Percentiles rank a stretch among this genome's conserved stretches.
phyloP scores from a whole-genome alignment of 345 rosid genomes.

The Ceriops tagal region DNA sequence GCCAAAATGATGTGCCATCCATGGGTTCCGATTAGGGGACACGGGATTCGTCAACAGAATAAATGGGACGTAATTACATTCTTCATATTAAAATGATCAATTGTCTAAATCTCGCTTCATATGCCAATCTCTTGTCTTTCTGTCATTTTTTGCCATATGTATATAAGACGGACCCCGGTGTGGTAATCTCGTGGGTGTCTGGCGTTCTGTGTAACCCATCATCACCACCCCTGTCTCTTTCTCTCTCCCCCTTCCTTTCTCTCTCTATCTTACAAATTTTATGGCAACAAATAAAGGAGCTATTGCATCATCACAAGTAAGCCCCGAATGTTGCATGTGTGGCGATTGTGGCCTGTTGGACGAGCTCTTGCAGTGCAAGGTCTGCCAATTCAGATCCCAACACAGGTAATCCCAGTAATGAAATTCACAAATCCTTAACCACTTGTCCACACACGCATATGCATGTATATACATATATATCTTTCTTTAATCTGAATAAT shows the following conservation, averaged over 20 bases:
- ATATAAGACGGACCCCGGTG: too few species aligned
- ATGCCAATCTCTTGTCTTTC: too few species aligned
- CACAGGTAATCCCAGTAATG: constrained; percentile 42
- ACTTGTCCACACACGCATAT: background rate
- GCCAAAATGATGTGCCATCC: constrained; percentile 5
- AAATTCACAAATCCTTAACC: background rate
- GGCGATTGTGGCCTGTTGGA: constrained; percentile 58
- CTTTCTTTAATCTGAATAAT: background rate
- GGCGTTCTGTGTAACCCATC: background rate
- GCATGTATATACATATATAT: background rate
- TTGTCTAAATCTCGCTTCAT: too few species aligned
- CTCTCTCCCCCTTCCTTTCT: constrained; percentile 4
- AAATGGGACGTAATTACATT: too few species aligned
- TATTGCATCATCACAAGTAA: constrained; percentile 15
- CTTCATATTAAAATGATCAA: too few species aligned
- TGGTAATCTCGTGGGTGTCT: constrained; percentile 3
- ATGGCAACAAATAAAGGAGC: constrained; percentile 25
- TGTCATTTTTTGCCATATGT: background rate
- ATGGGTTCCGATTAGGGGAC: background rate
- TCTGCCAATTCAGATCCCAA: constrained; percentile 65
- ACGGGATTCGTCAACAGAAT: too few species aligned
- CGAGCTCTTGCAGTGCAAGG: constrained; percentile 58
- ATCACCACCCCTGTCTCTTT: background rate
- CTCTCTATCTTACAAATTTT: background rate
- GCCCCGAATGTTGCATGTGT: constrained; percentile 69